Evolutionary conservation across 345 rosid species (phyloP).

Genomic region (Linum tenue): DNA sequence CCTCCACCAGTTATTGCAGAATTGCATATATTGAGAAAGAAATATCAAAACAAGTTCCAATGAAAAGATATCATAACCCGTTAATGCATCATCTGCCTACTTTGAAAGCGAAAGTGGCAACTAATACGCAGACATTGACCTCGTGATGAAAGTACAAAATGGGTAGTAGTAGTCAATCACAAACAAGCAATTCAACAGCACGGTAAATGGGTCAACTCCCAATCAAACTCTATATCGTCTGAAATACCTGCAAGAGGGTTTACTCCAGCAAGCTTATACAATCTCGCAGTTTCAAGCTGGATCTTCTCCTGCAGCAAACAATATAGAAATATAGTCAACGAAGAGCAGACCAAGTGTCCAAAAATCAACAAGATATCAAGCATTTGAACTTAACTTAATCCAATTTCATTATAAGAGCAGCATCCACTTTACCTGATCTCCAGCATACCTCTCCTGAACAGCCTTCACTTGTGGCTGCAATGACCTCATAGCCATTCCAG

Average conservation of each 20-base stretch:
- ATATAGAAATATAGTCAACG: background rate
- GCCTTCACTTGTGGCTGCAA: constrained; percentile 89
- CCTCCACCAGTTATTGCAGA: too few species aligned
- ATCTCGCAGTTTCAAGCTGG: constrained; percentile 87
- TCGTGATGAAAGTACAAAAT: too few species aligned
- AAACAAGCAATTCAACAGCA: too few species aligned
- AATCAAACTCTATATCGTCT: background rate
- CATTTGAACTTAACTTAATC: background rate
- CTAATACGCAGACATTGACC: too few species aligned
- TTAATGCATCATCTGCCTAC: too few species aligned
- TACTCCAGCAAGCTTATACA: constrained; percentile 86
- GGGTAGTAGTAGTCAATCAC: too few species aligned
- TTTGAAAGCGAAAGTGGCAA: too few species aligned
- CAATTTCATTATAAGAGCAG: background rate
- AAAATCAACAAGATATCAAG: background rate
- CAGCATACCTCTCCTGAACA: constrained; percentile 70
- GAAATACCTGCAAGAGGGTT: constrained; percentile 81
- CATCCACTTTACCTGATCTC: constrained; percentile 60
- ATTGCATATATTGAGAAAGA: too few species aligned
- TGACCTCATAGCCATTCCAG: constrained; percentile 89
- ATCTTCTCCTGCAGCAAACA: constrained; percentile 64
- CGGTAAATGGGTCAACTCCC: background rate
- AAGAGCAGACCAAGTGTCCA: background rate
- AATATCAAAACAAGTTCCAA: too few species aligned
- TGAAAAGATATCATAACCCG: too few species aligned